These are phyloP conservation scores for Cyclospora cayetanensis DNA, from an alignment of 169 alveolate species.

Conservation along the genomic window DNA sequence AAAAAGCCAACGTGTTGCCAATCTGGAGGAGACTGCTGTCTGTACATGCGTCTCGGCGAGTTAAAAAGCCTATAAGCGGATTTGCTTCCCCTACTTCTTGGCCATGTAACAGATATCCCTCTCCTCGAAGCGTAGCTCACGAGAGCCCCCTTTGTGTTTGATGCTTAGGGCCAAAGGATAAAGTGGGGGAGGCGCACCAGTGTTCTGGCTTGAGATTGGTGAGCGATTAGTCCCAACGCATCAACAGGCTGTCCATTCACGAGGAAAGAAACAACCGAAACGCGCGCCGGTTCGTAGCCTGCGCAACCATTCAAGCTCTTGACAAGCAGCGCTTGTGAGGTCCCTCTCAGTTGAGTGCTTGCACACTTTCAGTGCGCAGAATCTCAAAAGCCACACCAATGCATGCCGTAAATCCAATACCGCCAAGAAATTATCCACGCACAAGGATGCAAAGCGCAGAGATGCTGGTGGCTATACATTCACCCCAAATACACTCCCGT, in stretches of 20 bases:
- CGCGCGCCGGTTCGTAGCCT: slow-evolving; percentile 56
- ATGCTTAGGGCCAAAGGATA: background rate
- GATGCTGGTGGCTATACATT: too few relatives aligned
- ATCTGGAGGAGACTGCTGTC: background rate
- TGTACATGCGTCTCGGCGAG: background rate
- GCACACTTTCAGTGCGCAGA: background rate
- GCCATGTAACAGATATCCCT: too few relatives aligned
- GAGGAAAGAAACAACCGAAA: slow-evolving; percentile 46
- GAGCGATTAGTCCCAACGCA: slow-evolving; percentile 58
- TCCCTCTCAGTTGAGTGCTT: too few relatives aligned
- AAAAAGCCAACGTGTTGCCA: background rate
- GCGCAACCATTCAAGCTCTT: background rate
- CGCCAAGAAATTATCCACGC: too few relatives aligned
- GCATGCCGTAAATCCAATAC: too few relatives aligned
- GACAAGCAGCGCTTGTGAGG: background rate
- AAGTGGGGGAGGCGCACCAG: slow-evolving; percentile 26
- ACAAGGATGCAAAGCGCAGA: too few relatives aligned
- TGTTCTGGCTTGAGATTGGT: slow-evolving; percentile 46
- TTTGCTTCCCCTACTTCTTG: too few relatives aligned
- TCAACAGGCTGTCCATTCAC: slow-evolving; percentile 70
- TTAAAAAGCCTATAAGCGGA: too few relatives aligned
- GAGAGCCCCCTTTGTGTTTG: background rate
- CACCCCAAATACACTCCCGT: background rate
- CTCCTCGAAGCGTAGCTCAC: too few relatives aligned
- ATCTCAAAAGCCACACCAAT: background rate